These are phyloP conservation scores for Poteriospumella lacustris DNA, from an alignment of 108 stramenopile species.

Conservation along the genomic window DNA sequence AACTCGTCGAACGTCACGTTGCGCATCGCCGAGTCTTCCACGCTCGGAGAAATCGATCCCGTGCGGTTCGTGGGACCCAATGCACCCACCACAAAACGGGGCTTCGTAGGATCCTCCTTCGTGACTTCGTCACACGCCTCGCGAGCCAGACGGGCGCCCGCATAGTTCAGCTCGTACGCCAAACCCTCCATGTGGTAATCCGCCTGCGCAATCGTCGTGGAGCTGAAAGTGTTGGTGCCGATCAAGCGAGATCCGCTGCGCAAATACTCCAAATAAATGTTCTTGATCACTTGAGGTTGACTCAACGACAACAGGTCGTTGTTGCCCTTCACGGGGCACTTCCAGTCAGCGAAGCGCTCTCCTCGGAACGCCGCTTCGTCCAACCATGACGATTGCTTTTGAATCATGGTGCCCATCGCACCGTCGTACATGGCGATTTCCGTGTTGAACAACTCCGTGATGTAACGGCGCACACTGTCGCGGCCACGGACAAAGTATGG, in stretches of 20 bases:
- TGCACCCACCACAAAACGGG: constrained; percentile 93
- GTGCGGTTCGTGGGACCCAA: constrained; percentile 97
- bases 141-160: constrained; percentile 77
- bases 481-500: constrained; percentile 85
- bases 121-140: constrained; percentile 92
- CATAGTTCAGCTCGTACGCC: constrained; percentile 90
- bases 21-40: constrained; percentile 83
- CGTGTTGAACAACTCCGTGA: constrained; percentile 71
- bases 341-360: constrained; percentile 63
- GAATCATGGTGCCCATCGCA: constrained; percentile 32
- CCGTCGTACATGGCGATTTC: constrained; percentile 50
- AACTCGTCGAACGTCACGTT: constrained; percentile 98
- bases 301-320: constrained; percentile 93
- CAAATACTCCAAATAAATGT: constrained; percentile 85
- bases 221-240: constrained; percentile 96
- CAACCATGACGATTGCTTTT: constrained; percentile 18
- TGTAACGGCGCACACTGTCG: constrained; percentile 78
- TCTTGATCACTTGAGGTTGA: constrained; percentile 86
- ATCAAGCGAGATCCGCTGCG: constrained; percentile 84
- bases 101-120: constrained; percentile 81
- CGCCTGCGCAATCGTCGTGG: constrained; percentile 94
- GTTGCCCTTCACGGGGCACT: constrained; percentile 88
- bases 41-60: constrained; percentile 87
- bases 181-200: constrained; percentile 94
- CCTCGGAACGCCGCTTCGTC: constrained; percentile 59